A percentile compares a stretch with the other conserved stretches of the same genome.
Evolutionary conservation across 805 yeast genomes (phyloP).

Genomic region (Candida morakotiae): DNA sequence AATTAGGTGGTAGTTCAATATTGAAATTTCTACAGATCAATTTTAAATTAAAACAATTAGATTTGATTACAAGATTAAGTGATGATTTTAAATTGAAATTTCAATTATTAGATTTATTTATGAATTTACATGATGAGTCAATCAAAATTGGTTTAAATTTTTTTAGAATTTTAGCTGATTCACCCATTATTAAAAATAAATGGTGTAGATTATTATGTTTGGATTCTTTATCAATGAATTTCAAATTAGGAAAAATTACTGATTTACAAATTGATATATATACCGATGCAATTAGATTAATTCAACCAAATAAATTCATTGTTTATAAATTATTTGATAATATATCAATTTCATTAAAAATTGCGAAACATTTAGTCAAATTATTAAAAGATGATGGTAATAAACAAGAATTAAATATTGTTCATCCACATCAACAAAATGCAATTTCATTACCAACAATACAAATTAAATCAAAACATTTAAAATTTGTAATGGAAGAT

Average conservation of each 20-base stretch:
- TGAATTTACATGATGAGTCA: constrained; percentile 5
- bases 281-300: constrained; percentile 24
- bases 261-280: constrained; percentile 16
- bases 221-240: constrained; percentile 22
- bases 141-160: constrained; percentile 17
- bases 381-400: constrained; percentile 15
- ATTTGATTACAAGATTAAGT: constrained; percentile 35
- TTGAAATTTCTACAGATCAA: constrained; percentile 4
- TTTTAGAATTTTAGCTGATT: constrained; percentile 46
- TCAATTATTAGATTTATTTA: constrained; percentile 25
- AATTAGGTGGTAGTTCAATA: neutral
- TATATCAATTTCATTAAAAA: constrained; percentile 29
- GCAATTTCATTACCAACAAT: constrained; percentile 27
- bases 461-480: constrained; percentile 19
- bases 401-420: constrained; percentile 13
- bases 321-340: constrained; percentile 37
- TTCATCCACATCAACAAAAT: constrained; percentile 27
- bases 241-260: constrained; percentile 8
- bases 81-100: constrained; percentile 46
- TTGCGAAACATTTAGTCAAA: constrained; percentile 28
- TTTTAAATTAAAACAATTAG: constrained; percentile 16
- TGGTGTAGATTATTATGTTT: constrained; percentile 50
- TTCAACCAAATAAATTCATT: constrained; percentile 37
- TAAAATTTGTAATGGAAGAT: constrained; percentile 37
- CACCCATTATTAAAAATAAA: constrained; percentile 41